A percentile compares a stretch with the other conserved stretches of the same genome.
Conservation (phyloP, 106 monocot genomes). For the Ottelia alismoides region DNA sequence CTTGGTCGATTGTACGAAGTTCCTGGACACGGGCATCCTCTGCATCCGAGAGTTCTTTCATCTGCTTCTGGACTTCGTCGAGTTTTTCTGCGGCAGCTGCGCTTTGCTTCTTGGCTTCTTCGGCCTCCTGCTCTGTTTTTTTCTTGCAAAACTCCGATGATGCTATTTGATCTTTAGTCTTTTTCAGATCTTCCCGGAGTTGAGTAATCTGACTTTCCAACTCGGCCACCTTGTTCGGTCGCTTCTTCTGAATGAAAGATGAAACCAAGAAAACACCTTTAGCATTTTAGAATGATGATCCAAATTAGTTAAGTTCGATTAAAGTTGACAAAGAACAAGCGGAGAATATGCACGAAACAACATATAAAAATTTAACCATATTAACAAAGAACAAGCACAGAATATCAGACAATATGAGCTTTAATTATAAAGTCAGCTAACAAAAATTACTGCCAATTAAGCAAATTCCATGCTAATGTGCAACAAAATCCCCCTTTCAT, state of each 20-base stretch:
- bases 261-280: too few species aligned
- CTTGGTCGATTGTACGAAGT: slow-evolving; percentile 37
- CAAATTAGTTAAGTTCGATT: too few species aligned
- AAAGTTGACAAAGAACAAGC: too few species aligned
- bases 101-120: slow-evolving; percentile 48
- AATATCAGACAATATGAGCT: too few species aligned
- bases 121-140: slow-evolving; percentile 40
- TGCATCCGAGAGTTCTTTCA: slow-evolving; percentile 41
- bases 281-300: too few species aligned
- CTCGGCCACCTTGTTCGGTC: slow-evolving; percentile 26
- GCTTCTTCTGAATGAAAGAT: slow-evolving; percentile 77
- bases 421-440: too few species aligned
- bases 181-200: slow-evolving; percentile 62
- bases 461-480: too few species aligned
- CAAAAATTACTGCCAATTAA: too few species aligned
- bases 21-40: slow-evolving; percentile 48
- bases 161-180: slow-evolving; percentile 43
- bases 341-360: too few species aligned
- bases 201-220: slow-evolving; percentile 41
- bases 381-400: too few species aligned
- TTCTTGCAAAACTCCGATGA: slow-evolving; percentile 38
- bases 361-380: too few species aligned
- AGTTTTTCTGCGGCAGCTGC: slow-evolving; percentile 21
- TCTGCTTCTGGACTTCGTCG: slow-evolving; percentile 40
- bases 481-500: too few species aligned